phyloP scores from a whole-genome alignment of 768 basidiomycete genomes.

The Russula lepida region DNA sequence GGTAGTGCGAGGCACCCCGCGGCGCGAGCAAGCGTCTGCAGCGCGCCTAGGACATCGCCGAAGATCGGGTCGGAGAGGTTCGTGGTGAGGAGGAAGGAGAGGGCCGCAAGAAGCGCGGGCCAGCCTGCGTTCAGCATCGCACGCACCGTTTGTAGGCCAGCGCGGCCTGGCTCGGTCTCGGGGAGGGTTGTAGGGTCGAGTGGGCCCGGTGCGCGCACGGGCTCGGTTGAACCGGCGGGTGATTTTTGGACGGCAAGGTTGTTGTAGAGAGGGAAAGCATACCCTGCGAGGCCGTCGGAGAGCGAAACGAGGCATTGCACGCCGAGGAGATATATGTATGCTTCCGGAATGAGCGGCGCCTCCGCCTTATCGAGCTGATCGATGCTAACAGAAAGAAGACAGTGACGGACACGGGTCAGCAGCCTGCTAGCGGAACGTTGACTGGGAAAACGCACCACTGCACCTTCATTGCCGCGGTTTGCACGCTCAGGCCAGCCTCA shows the following conservation, averaged over 20 bases:
- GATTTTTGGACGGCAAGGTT: conserved; percentile 57
- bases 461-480: conserved; percentile 74
- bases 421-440: background rate
- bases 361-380: conserved; percentile 98
- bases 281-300: conserved; percentile 76
- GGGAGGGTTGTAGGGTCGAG: conserved; percentile 54
- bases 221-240: conserved; percentile 51
- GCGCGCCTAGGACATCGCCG: conserved; percentile 71
- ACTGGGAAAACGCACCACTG: conserved; percentile 56
- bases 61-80: conserved; percentile 91
- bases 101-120: conserved; percentile 86
- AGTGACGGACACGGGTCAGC: background rate
- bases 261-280: conserved; percentile 68
- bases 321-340: conserved; percentile 87
- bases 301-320: conserved; percentile 82
- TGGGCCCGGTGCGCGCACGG: conserved; percentile 63
- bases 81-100: conserved; percentile 84
- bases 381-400: conserved; percentile 47
- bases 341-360: conserved; percentile 85
- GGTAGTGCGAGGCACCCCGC: conserved; percentile 80
- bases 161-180: conserved; percentile 42
- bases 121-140: conserved; percentile 83
- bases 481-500: conserved; percentile 60
- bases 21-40: conserved; percentile 79
- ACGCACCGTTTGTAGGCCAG: conserved; percentile 54